Percentiles rank a stretch among this genome's conserved stretches.
Evolutionary conservation across 2,329 filamentous ascomycete species (phyloP).

Genomic region (Scleromitrula shiraiana): DNA sequence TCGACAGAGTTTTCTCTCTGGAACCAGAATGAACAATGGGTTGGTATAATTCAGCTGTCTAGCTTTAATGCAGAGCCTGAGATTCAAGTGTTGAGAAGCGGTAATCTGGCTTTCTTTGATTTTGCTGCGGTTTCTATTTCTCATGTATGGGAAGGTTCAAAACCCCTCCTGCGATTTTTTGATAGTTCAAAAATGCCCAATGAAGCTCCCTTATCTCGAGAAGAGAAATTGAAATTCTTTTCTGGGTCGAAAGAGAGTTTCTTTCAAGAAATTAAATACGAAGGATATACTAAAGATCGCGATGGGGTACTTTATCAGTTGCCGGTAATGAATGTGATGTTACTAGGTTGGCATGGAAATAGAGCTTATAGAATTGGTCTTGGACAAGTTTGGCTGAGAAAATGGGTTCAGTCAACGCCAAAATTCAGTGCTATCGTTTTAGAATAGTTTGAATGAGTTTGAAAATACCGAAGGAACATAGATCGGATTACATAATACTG

Average conservation of each 20-base stretch:
- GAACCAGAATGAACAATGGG: neutral
- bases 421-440: neutral
- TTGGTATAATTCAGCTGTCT: neutral
- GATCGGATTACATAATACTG: too few relatives aligned
- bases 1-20: neutral
- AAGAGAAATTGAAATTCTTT: neutral
- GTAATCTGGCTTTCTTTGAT: neutral
- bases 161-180: neutral
- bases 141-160: too few relatives aligned
- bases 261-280: neutral
- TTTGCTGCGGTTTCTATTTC: neutral
- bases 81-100: neutral
- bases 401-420: neutral
- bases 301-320: neutral
- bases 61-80: neutral
- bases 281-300: neutral
- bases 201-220: neutral
- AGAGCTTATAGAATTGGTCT: neutral
- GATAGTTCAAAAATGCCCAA: neutral
- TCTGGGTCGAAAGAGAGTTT: neutral
- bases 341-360: neutral
- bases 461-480: too few relatives aligned
- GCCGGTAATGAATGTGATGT: neutral
- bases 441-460: neutral
- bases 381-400: neutral